Conservation (phyloP, 192 early-diverging fungal genomes). For the Backusella sp. region DNA sequence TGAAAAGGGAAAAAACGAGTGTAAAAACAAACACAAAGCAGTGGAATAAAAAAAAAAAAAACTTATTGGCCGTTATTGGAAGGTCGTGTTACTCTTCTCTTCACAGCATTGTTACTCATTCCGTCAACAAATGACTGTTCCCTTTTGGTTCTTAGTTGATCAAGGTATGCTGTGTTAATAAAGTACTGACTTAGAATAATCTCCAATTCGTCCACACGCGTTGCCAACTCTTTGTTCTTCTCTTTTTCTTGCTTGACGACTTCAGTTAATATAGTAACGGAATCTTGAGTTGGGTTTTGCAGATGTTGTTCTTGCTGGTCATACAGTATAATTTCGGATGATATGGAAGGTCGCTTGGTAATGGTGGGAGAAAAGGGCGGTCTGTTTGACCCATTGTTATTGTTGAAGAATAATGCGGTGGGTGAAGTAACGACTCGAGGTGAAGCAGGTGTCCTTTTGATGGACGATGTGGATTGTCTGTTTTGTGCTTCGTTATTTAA, state of each 20-base stretch:
- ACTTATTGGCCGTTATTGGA: not conserved
- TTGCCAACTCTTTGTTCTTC: not conserved
- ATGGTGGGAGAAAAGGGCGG: not conserved
- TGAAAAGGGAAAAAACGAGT: not conserved
- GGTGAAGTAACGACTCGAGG: not conserved
- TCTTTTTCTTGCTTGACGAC: not conserved
- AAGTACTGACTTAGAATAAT: constrained; percentile 28
- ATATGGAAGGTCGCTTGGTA: not conserved
- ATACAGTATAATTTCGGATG: not conserved
- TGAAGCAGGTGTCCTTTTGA: not conserved
- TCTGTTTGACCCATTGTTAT: not conserved
- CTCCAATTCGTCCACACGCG: constrained; percentile 29
- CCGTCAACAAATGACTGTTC: not conserved
- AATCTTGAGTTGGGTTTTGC: not conserved
- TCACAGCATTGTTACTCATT: not conserved
- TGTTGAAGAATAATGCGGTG: not conserved
- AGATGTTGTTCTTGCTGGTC: not conserved
- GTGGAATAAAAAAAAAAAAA: not conserved
- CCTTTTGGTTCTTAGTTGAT: constrained; percentile 15
- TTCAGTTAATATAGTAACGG: not conserved
- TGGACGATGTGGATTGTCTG: not conserved
- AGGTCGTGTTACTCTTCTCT: not conserved
- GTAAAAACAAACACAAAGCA: not conserved
- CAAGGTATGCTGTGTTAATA: constrained; percentile 25
- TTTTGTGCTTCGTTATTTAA: not conserved